These are phyloP conservation scores for Rubia yunnanensis DNA, from an alignment of 257 asterid genomes.

Conservation along the genomic window DNA sequence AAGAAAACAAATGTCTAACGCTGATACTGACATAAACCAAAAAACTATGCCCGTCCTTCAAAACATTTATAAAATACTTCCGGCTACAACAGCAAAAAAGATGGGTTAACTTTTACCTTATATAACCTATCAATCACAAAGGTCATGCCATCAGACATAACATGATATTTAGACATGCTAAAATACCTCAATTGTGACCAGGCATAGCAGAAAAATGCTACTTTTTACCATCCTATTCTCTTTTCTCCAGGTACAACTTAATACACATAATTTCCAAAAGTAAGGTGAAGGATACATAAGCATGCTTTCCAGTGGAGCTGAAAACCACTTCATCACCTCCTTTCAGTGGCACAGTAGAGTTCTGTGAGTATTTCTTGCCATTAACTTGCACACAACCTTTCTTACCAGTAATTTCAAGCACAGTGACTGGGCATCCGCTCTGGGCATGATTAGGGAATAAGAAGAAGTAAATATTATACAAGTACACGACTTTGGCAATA, in stretches of 20 bases:
- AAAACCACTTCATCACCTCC: slow-evolving; percentile 88
- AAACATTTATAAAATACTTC: neutral
- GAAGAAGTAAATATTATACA: slow-evolving; percentile 6
- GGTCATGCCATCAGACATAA: neutral
- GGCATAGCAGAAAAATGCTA: neutral
- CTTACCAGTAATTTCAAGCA: slow-evolving; percentile 73
- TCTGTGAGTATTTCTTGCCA: slow-evolving; percentile 56
- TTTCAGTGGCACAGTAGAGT: slow-evolving; percentile 52
- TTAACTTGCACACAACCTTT: slow-evolving; percentile 82
- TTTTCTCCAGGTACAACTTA: neutral
- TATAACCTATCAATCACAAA: neutral
- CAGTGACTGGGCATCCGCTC: slow-evolving; percentile 51
- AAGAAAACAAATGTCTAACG: neutral
- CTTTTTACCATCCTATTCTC: neutral
- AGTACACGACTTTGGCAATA: neutral
- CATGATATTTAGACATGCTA: neutral
- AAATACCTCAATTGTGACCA: neutral
- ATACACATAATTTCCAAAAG: neutral
- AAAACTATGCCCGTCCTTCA: neutral
- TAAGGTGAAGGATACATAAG: slow-evolving; percentile 72
- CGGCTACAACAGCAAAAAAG: neutral
- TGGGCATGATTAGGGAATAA: slow-evolving; percentile 19
- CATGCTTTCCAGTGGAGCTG: slow-evolving; percentile 55
- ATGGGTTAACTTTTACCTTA: neutral
- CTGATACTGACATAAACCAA: neutral